Evolutionary conservation across 257 asterid species (phyloP), one percentile per base, ranked within the genome.

Genomic region (Solanum acaule): DNA sequence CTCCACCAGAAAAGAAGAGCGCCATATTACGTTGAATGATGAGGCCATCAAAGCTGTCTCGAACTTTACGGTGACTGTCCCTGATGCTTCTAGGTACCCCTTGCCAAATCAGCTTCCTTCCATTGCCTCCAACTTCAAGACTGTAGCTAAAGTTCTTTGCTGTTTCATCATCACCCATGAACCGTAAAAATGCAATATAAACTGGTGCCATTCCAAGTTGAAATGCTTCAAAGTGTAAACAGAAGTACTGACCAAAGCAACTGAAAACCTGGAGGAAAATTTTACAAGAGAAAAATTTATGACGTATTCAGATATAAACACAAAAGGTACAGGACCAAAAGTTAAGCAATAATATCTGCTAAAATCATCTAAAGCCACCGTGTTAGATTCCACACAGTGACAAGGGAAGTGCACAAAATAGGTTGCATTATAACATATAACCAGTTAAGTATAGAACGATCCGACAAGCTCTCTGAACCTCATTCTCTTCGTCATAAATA

Each of bases 41-140:
- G 90, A 94, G 95, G 75, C 96, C 96, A 34, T 94, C 96, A 49
- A 92, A 92, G 82, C 94, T 94, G 73, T 93, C 96, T 25, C 96
- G 91, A 15, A 93, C 94, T 88, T 94, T 93, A 14, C 93, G 86
- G 81, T 94, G 94, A 90, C 92, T 88, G 33, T 94, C 96, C 85
- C 96, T 93, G 23, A 94, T 89, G 90, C 96, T 94, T 85, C 96
- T 84, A 2, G 95, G 95, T 29, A 91, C 92, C 34, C 96, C 96
- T 88, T 93, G 93, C 95, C 95, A 94, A 52, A 89, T 83, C 90
- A 90, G 72, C 77, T 94, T 94, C 86, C 96, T 88, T 23, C 94
- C 94, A 12, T 94, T 94, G 6, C 94, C 95, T 37, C 95, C 95
- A 10, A 93, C 93, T 87, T 94, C 95, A 34, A 92, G 92, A 86